Evolutionary conservation across 2,329 filamentous ascomycete species (phyloP).

Genomic region (Juglanconis sp.): DNA sequence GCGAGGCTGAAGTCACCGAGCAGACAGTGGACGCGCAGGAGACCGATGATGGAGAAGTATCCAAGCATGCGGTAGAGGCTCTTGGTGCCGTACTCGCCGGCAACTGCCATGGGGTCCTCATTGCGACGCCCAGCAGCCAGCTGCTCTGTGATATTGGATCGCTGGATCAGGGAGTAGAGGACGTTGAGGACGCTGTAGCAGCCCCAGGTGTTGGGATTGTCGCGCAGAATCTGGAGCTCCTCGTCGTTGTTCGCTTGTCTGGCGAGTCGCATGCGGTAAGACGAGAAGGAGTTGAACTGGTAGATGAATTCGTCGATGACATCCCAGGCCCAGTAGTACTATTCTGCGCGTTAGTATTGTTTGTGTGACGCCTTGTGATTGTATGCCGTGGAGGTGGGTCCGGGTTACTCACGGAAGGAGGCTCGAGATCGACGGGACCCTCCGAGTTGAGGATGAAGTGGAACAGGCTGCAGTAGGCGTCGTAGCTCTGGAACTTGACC

Average conservation of each 20-base stretch:
- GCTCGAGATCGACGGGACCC: slow-evolving; percentile 95
- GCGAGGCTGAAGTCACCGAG: slow-evolving; percentile 97
- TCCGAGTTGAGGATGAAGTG: slow-evolving; percentile 99
- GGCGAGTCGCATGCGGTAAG: slow-evolving; percentile 89
- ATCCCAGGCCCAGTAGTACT: slow-evolving; percentile 99
- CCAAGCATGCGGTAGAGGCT: slow-evolving; percentile 97
- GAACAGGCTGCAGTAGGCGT: slow-evolving; percentile 98
- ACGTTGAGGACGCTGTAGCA: slow-evolving; percentile 99
- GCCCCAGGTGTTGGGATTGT: slow-evolving; percentile 98
- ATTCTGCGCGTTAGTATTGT: slow-evolving; percentile 19
- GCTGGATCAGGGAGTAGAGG: slow-evolving; percentile 96
- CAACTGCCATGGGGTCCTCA: slow-evolving; percentile 83
- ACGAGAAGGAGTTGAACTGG: slow-evolving; percentile 99
- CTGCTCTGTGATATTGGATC: slow-evolving; percentile 97
- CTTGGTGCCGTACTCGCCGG: slow-evolving; percentile 91
- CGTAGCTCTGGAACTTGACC: slow-evolving; percentile 97
- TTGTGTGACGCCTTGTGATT: neutral
- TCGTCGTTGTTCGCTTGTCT: slow-evolving; percentile 81
- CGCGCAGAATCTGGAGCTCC: slow-evolving; percentile 84
- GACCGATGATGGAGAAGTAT: slow-evolving; percentile 98
- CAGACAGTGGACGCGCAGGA: slow-evolving; percentile 92
- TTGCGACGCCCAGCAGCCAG: slow-evolving; percentile 90
- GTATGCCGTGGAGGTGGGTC: neutral
- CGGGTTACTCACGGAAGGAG: slow-evolving; percentile 74
- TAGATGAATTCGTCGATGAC: slow-evolving; percentile 99